Evolutionary conservation across 495 filamentous ascomycete genomes (phyloP), one percentile per base, ranked within the genome.

Genomic region (Halenospora varia): DNA sequence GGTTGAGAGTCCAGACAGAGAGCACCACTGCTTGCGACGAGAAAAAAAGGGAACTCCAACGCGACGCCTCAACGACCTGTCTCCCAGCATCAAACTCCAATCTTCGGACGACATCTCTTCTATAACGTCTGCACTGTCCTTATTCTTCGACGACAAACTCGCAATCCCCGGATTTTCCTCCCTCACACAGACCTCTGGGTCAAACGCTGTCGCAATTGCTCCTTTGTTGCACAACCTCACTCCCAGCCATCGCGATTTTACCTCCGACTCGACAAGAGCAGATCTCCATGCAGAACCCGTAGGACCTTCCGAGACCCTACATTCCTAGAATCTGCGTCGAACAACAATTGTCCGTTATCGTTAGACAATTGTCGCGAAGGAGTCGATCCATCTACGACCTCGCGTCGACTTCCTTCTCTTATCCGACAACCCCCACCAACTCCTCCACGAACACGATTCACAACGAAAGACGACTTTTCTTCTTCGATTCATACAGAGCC

Each of bases 401-500:
- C 29, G n/a, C 29, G 4, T 13, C 29, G 13, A 6, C 29, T 13
- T 35, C 13, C 29, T 13, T 35, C 29, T 35, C 13, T 35, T n/a
- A n/a, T n/a, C n/a, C n/a, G n/a, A n/a, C n/a, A 35, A 6, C 29
- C 29, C 29, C 29, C 29, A 35, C 29, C 29, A 35, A 13, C 6
- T 35, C 29, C 13, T 35, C 13, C 29, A 6, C 29, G 13, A 35
- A 35, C 29, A 35, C 6, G 13, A 24, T 29, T 46, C 51, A 24
- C 9, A 22, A 17, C 54, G 53, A 53, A 54, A 9, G 10, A 48
- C 51, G 39, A 45, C 22, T 51, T 54, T 54, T 45, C 48, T 62
- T 62, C 46, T 54, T 42, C 44, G 0, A 49, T 54, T 56, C 48
- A 25, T 35, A 20, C 51, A 26, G 29, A 42, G 40, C 42, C 45